Evolutionary conservation across 2,329 filamentous ascomycete species (phyloP), one percentile per base, ranked within the genome.

Genomic region (Blastomyces percursus): DNA sequence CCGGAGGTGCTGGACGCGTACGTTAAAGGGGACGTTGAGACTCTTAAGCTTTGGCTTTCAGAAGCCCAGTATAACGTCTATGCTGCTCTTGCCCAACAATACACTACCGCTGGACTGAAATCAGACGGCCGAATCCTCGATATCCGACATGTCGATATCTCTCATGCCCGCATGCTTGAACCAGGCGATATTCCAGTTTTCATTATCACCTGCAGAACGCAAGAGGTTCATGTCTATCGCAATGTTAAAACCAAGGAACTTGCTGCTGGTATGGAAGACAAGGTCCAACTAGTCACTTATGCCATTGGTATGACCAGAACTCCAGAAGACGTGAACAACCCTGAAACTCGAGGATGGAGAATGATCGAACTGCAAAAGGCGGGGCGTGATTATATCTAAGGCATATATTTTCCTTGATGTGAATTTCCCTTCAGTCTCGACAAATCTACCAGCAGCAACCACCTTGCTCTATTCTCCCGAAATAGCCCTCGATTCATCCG

Each of bases 341-440:
- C 91, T 1, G 94, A 99, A 79, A 99, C 94, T 12, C 84, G 92
- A 72, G 94, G 94, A 40, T 99, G 94, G 94, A 87, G 93, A 71
- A 80, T 99, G 75, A 97, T 99, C 73, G 94, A 99, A 80, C 86
- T 99, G 81, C 94, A 99, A 77, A 99, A 99, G 86, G 95, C 91
- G 75, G 93, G 90, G 62, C 86, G 94, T 71, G 94, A 99, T 78
- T 97, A 89, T 71, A 86, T 88, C 67, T 89, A 80, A 85, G 44
- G 16, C 40, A 35, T 27, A 14, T 42, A 21, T 19, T 30, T 19
- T 19, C 16, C 38, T 21, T 12, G 14, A 30, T 24, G 42, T 21
- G 52, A n/a, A n/a, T 21, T 32, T 27, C 21, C 21, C 27, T 32
- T 35, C 14, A 4, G 8, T 59, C 56, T 44, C 24, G 32, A 57